phyloP scores from a whole-genome alignment of 2,329 filamentous ascomycete genomes.

The Orbilia blumenaviensis region DNA sequence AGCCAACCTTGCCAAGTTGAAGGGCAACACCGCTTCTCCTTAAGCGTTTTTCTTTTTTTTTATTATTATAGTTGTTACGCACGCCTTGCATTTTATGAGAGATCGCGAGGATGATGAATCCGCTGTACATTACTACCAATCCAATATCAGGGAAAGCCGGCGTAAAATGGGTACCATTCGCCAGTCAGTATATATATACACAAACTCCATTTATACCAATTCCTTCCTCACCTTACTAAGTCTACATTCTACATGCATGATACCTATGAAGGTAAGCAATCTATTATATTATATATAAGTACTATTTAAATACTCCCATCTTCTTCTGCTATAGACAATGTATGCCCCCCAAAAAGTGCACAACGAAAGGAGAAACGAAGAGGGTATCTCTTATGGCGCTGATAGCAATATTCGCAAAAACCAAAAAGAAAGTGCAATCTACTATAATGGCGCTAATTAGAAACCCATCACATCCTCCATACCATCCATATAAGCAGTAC shows the following conservation, averaged over 20 bases:
- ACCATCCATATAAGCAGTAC: too few relatives aligned
- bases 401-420: not conserved
- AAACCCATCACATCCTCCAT: too few relatives aligned
- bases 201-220: not conserved
- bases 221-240: too few relatives aligned
- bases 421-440: too few relatives aligned
- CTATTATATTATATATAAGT: too few relatives aligned
- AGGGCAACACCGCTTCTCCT: conserved; percentile 58
- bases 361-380: not conserved
- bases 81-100: too few relatives aligned
- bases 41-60: not conserved
- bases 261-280: too few relatives aligned
- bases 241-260: too few relatives aligned
- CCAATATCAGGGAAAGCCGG: not conserved
- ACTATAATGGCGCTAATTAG: too few relatives aligned
- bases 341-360: not conserved
- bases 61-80: too few relatives aligned
- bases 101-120: not conserved
- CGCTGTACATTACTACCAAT: not conserved
- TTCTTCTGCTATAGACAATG: too few relatives aligned
- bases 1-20: conserved; percentile 75
- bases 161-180: conserved; percentile 18
- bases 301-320: too few relatives aligned
- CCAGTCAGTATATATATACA: not conserved
- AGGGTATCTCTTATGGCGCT: conserved; percentile 7